Base-by-base conservation (phyloP, 1,139 yeast genomes). In the Pichia sp. region DNA sequence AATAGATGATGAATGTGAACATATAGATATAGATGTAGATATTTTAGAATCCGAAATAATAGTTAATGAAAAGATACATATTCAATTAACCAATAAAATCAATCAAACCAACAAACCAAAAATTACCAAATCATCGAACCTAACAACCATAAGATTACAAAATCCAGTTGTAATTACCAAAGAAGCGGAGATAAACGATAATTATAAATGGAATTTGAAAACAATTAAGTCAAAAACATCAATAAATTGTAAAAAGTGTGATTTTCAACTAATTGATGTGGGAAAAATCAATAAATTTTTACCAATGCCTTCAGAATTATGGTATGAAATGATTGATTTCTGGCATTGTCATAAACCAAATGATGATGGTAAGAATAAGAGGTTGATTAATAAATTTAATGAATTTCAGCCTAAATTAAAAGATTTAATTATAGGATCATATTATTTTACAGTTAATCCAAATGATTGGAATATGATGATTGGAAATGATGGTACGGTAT, bases 321-420 rank as follows among this genome's bases (percentile, higher is more conserved):
- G 99, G 99, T 81, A 87, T 14, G 99, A 93, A 65, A 73, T 93
- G 78, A 87, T 93, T 96, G 98, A 93, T 56, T 87, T 86, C 59
- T 93, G 99, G 99, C 98, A 93, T 67, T 93, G 99, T 65, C 98
- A 93, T 66, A 90, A 90, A 64, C 98, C 99, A 0, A 46, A 70
- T 41, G 64, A 62, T 33, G 34, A 47, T 31, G 33, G 33, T 16
- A 28, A 38, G 1, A 58, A 38, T 16, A 28, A 38, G 1, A 58
- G 63, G 28, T 56, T 61, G n/a, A 49, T 57, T 27, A 50, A 59
- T 31, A 53, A 65, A 38, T 64, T 63, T 46, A 64, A 58, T 48
- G 73, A 18, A 2, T 67, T 87, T 50, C 69, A 65, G 18, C 89
- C 95, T 0, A 63, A 66, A 3, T 56, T 63, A 0, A 64, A 70